phyloP scores from a whole-genome alignment of 257 asterid species.

The Misopates orontium region DNA sequence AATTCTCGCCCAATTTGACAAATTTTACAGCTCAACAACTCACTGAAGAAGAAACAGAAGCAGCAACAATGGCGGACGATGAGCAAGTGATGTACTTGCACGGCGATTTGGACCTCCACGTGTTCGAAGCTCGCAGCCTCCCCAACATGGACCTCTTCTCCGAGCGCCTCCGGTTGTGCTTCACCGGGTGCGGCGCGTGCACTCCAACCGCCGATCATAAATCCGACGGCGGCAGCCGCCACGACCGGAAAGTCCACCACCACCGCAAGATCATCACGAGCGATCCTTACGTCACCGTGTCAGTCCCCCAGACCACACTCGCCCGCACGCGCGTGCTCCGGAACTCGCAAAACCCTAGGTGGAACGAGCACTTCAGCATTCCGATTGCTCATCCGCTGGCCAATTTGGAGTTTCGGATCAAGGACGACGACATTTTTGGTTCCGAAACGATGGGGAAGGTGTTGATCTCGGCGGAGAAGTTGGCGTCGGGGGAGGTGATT shows the following conservation, averaged over 20 bases:
- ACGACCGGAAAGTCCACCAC: constrained; percentile 51
- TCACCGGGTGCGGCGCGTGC: constrained; percentile 61
- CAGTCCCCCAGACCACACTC: constrained; percentile 70
- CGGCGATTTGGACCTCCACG: constrained; percentile 73
- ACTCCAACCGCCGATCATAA: constrained; percentile 20
- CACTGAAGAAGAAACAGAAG: neutral
- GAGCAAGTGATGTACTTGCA: constrained; percentile 44
- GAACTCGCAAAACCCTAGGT: constrained; percentile 71
- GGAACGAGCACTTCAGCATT: constrained; percentile 65
- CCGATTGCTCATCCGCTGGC: constrained; percentile 64
- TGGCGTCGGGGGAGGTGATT: constrained; percentile 52
- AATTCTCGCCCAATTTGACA: too few species aligned
- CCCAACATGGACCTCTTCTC: constrained; percentile 86
- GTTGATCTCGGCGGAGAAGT: constrained; percentile 43
- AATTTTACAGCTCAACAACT: too few species aligned
- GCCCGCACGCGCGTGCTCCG: constrained; percentile 82
- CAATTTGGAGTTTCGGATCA: constrained; percentile 58
- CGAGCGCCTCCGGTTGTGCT: constrained; percentile 64
- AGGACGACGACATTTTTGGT: constrained; percentile 80
- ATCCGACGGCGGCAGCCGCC: constrained; percentile 29
- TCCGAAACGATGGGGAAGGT: constrained; percentile 69
- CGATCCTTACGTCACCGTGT: constrained; percentile 81
- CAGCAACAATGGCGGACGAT: constrained; percentile 45
- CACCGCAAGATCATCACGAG: constrained; percentile 70
- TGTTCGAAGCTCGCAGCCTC: constrained; percentile 67